Evolutionary conservation across 2,329 filamentous ascomycete species (phyloP).

Genomic region (Fusarium ambrosium): DNA sequence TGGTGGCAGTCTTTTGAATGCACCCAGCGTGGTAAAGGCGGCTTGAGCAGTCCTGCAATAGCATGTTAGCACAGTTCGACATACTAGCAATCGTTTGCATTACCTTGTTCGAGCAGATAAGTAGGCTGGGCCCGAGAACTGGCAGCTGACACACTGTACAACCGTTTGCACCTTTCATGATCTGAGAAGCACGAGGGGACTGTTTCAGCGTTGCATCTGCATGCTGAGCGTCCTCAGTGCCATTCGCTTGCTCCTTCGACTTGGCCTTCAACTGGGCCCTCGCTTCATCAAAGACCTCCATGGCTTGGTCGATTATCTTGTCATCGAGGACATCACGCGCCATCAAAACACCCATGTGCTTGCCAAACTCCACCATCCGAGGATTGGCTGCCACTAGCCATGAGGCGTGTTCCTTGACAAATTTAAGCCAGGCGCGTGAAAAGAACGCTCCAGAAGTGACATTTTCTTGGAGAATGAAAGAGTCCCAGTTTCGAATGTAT

Average conservation of each 20-base stretch:
- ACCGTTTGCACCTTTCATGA: conserved; percentile 59
- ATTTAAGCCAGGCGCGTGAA: conserved; percentile 65
- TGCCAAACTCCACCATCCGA: conserved; percentile 67
- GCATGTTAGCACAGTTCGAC: conserved; percentile 32
- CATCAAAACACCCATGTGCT: conserved; percentile 66
- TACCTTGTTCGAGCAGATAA: conserved; percentile 66
- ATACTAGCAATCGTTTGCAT: conserved; percentile 33
- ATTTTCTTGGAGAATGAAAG: conserved; percentile 65
- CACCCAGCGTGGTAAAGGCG: conserved; percentile 66
- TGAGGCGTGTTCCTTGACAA: conserved; percentile 62
- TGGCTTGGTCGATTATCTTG: conserved; percentile 57
- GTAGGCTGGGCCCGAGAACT: conserved; percentile 61
- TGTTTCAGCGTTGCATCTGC: conserved; percentile 41
- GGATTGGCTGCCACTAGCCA: conserved; percentile 66
- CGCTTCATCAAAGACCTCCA: conserved; percentile 59
- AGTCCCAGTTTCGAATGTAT: conserved; percentile 71
- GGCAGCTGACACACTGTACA: conserved; percentile 63
- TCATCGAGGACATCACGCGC: conserved; percentile 63
- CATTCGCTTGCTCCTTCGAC: conserved; percentile 19
- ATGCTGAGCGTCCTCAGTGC: conserved; percentile 20
- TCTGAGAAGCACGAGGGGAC: conserved; percentile 52
- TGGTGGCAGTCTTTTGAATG: conserved; percentile 53
- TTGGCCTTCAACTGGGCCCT: conserved; percentile 47
- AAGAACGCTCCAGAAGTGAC: conserved; percentile 67
- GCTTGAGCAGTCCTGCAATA: conserved; percentile 56